Evolutionary conservation across 768 basidiomycete species (phyloP), one percentile per base, ranked within the genome.

Genomic region (Podaxis pistillaris): DNA sequence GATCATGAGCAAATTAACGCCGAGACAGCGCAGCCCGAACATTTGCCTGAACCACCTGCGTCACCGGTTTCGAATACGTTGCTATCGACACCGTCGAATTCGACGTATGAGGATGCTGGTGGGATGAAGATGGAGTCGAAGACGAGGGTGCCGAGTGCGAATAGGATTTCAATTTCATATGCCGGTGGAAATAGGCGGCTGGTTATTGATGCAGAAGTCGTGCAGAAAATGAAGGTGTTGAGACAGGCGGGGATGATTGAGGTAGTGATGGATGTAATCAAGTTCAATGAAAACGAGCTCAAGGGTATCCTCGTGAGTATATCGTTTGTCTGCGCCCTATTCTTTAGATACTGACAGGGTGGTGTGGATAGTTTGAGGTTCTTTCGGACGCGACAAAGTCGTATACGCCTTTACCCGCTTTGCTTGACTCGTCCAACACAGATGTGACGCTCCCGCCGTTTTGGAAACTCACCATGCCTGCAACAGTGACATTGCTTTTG

Each of bases 81-180:
- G 33, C 66, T 73, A 22, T 78, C 78, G 4, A 74, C 72, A 17
- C 72, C 79, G 9, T 79, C 80, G 6, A 75, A 74, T 44, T 76
- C 79, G 17, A 74, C 83, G 3, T 79, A 79, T 64, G 83, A 81
- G 61, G 86, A 85, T 49, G 75, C 76, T 0, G 71, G 76, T 30
- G 72, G 75, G n/a, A 75, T 22, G 76, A 78, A 37, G 58, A 67
- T 11, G 83, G 82, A 65, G 68, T 73, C 19, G 75, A 73, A 13
- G 36, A 22, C 19, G 8, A 80, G 77, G 65, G 77, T 79, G 0
- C 88, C 91, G 8, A 91, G 91, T 46, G 88, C 90, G 33, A 93
- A 93, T 68, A 85, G 91, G 17, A 75, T 99, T n/a, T 97, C 96
- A 7, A 94, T 98, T 72, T 91, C 96, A 0, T 99, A 97, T 74